phyloP scores from a whole-genome alignment of 2,329 filamentous ascomycete genomes.

The Pseudocercospora pini-densiflorae region DNA sequence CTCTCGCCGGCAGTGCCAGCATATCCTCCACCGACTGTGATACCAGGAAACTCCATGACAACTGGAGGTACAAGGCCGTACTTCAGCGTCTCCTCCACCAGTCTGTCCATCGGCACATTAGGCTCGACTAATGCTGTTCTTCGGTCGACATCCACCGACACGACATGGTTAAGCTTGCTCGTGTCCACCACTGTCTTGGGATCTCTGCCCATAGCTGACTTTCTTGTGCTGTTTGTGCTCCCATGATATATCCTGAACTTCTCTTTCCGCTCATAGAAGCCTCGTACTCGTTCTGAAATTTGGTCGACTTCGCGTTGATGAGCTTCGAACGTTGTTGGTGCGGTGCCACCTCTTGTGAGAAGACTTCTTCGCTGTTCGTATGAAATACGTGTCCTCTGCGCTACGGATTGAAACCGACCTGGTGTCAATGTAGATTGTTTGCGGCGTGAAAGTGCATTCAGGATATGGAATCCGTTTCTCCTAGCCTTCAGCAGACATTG shows the following conservation, averaged over 20 bases:
- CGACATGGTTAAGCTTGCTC: constrained; percentile 64
- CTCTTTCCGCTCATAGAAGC: constrained; percentile 57
- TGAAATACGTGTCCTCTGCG: not conserved
- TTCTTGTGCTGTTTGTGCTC: constrained; percentile 75
- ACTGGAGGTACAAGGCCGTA: constrained; percentile 65
- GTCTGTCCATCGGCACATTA: constrained; percentile 69
- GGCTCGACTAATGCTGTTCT: constrained; percentile 70
- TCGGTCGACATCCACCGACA: constrained; percentile 59
- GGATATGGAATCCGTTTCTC: not conserved
- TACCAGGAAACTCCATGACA: constrained; percentile 74
- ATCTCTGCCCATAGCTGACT: constrained; percentile 42
- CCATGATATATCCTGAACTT: constrained; percentile 79
- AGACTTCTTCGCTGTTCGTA: constrained; percentile 12
- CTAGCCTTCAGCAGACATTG: not conserved
- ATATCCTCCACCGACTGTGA: constrained; percentile 71
- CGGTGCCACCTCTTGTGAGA: constrained; percentile 25
- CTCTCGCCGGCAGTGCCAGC: constrained; percentile 71
- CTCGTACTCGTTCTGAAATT: constrained; percentile 53
- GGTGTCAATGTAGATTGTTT: not conserved
- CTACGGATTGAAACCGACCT: not conserved
- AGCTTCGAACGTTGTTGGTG: constrained; percentile 27
- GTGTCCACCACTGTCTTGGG: constrained; percentile 64
- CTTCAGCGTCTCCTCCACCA: constrained; percentile 63
- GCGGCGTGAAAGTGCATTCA: not conserved
- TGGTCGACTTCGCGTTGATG: constrained; percentile 44